Base-by-base conservation (phyloP, 2,329 filamentous ascomycete genomes). In the Pestalotiopsis sp. region DNA sequence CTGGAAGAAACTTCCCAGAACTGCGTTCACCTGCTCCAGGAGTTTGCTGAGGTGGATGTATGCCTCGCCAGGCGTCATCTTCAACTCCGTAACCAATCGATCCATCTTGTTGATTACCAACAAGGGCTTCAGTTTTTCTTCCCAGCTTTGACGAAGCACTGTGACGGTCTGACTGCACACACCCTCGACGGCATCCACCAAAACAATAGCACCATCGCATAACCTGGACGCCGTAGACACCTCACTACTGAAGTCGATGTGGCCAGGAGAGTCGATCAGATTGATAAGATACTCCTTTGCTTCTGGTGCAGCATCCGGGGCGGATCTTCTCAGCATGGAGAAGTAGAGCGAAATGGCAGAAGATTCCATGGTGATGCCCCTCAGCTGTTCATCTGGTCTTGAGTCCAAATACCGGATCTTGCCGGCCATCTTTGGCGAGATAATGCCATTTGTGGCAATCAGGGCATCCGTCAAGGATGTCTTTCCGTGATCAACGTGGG, bases 341-440 rank as follows among this genome's bases (percentile, higher is more conserved):
- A 99, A 99, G 82, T 93, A 97, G 41, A 99, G 86, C 0, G 96
- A 98, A 72, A 99, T 99, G 71, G 96, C 96, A 5, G 95, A 98
- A 0, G 96, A 98, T 81, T 99, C 96, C 96, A 99, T 99, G n/a
- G 96, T 99, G 78, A 99, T 99, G 68, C 96, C 96, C 72, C 96
- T 92, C 17, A 93, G 88, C 82, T 99, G 96, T 81, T 99, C 96
- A 81, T 99, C 96, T 1, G 95, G 95, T 58, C 96, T 88, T 25
- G 96, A 98, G 83, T 99, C 96, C 69, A 99, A 90, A 78, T 98
- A 99, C 73, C 96, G 92, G 81, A 99, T 97, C 86, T 98, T 98
- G 80, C 96, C 96, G 68, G 96, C 96, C 77, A 98, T 87, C 80
- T 98, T 98, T 68, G 95, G 94, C 38, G 96, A 98, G 78, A 99